Evolutionary conservation across 495 filamentous ascomycete species (phyloP).

Genomic region (Terfezia boudieri): DNA sequence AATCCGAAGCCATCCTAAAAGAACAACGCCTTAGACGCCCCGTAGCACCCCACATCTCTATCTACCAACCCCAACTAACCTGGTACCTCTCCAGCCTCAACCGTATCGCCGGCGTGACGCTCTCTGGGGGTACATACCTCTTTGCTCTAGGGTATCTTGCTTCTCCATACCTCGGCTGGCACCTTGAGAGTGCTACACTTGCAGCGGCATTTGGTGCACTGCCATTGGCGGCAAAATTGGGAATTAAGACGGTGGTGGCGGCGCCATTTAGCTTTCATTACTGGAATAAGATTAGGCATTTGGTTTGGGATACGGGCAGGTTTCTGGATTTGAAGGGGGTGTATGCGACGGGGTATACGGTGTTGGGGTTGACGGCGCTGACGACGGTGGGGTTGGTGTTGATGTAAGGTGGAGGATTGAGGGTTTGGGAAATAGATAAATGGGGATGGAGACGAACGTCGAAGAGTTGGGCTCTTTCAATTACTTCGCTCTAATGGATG

Average conservation of each 20-base stretch:
- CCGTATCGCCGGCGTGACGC: conserved; percentile 54
- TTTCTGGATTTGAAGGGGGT: conserved; percentile 49
- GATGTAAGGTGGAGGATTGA: conserved; percentile 16
- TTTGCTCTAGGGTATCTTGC: conserved; percentile 68
- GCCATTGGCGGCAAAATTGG: conserved; percentile 42
- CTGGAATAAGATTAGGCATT: conserved; percentile 73
- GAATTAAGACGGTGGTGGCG: conserved; percentile 48
- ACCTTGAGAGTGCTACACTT: conserved; percentile 59
- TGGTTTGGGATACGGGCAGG: conserved; percentile 59
- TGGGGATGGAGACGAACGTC: too few relatives aligned
- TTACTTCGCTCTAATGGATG: too few relatives aligned
- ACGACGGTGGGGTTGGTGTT: conserved; percentile 37
- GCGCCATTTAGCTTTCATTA: conserved; percentile 74
- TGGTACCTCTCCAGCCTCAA: conserved; percentile 52
- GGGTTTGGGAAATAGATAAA: too few relatives aligned
- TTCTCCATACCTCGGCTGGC: conserved; percentile 58
- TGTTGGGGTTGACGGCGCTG: conserved; percentile 44
- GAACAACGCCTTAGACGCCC: conserved; percentile 69
- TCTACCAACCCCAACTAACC: conserved; percentile 78
- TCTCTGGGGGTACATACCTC: conserved; percentile 60
- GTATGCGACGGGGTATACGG: conserved; percentile 48
- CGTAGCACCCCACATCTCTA: conserved; percentile 63
- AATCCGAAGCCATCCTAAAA: conserved; percentile 49
- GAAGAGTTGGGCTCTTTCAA: too few relatives aligned
- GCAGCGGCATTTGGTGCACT: conserved; percentile 56